Conservation (phyloP, 1,284 basidiomycete genomes). For the Boletus mariae region DNA sequence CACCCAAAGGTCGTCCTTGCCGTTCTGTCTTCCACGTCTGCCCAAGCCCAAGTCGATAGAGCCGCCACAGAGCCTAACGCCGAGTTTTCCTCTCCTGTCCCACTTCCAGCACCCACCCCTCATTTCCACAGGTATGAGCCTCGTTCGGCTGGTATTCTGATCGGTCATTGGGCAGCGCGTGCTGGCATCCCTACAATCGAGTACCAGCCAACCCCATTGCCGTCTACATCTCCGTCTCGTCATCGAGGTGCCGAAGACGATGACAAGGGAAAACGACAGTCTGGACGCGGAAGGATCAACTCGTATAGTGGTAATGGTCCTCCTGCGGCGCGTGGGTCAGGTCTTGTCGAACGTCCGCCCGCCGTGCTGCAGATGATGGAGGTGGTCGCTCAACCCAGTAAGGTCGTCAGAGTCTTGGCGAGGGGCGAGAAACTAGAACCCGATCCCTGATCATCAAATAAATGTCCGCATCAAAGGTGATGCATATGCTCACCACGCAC, state of each 20-base stretch:
- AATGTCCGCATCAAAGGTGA: conserved; percentile 13
- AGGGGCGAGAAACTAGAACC: conserved; percentile 75
- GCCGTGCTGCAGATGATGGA: conserved; percentile 75
- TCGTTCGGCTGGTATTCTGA: conserved; percentile 58
- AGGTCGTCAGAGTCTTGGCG: conserved; percentile 70
- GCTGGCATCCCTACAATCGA: conserved; percentile 57
- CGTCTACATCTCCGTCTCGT: conserved; percentile 18
- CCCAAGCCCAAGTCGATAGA: conserved; percentile 34
- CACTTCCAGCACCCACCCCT: conserved; percentile 57
- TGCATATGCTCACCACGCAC: background rate
- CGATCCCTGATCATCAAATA: conserved; percentile 21
- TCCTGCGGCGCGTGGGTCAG: conserved; percentile 25
- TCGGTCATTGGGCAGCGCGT: conserved; percentile 61
- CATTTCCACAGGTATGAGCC: conserved; percentile 59
- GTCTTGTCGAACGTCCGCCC: conserved; percentile 65
- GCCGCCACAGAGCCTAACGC: conserved; percentile 31
- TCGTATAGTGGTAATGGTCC: conserved; percentile 20
- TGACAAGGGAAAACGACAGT: conserved; percentile 32
- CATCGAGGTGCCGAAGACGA: conserved; percentile 33
- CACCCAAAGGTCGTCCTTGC: conserved; percentile 57
- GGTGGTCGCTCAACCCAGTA: conserved; percentile 63
- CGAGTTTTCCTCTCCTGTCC: conserved; percentile 52
- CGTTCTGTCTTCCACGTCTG: conserved; percentile 40
- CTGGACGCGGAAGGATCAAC: conserved; percentile 29
- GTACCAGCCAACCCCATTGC: conserved; percentile 41